Evolutionary conservation across 1,139 yeast species (phyloP), one percentile per base, ranked within the genome.

Genomic region (Suhomyces chickasaworum): DNA sequence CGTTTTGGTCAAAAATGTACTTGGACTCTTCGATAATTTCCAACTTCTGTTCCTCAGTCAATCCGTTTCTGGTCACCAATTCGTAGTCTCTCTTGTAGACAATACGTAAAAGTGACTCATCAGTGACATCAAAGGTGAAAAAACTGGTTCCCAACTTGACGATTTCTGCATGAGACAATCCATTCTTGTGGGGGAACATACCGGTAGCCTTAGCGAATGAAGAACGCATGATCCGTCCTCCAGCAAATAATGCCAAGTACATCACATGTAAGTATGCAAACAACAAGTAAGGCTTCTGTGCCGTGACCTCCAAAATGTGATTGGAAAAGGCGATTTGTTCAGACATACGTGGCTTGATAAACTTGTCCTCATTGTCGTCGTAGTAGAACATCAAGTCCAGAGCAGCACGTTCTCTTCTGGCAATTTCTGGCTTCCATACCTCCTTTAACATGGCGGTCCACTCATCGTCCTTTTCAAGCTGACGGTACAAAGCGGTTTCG

Each of bases 211-310:
- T 81, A 41, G 85, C 74, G 31, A 88, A 66, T 17, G 83, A 78
- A 1, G 90, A 83, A 49, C 86, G 72, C 81, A 88, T 78, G 43
- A 88, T 75, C 53, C 84, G 74, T 23, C 95, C 96, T 42, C 96
- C 96, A 5, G 96, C 96, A 68, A 89, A 89, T 42, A 89, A 75
- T 1, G 95, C 96, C 60, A 88, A 71, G 65, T 89, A 89, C 83
- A 88, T 78, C 38, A 87, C 95, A 61, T 88, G 96, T 70, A 89
- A 80, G 65, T 88, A 88, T n/a, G 96, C 95, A 47, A 89, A 71
- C 33, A 88, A 66, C 31, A 86, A 66, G 58, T 86, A 81, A 7
- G 96, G 96, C 58, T 84, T 84, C 41, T 78, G 82, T 29, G 63
- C 61, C 20, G 86, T 77, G 7, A 72, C 77, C 41, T 68, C 60